Base-by-base conservation (phyloP, 2,329 filamentous ascomycete species). In the Trichoderma sp. region DNA sequence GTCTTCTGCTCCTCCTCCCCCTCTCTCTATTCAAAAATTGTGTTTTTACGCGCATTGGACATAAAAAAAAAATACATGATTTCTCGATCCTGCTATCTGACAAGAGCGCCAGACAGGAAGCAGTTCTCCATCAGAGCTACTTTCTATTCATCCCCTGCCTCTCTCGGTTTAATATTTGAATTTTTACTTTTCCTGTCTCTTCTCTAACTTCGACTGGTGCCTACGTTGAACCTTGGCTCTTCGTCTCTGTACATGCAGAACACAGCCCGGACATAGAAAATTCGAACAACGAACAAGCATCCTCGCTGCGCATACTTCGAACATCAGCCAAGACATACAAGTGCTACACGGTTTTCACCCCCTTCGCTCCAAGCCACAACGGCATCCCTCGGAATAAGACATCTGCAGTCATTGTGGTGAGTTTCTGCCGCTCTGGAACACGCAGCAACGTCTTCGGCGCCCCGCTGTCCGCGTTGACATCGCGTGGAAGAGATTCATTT, bases 241-340 rank as follows among this genome's bases (percentile, higher is more conserved):
- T 40, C 29, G 49, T n/a, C 55, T 65, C 62, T 73, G 73, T 73
- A 73, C 71, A 73, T 75, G 72, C 71, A 72, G 70, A 71, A 29
- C 70, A 73, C 60, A 67, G 61, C 58, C 49, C 66, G 68, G 71
- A 72, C 69, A 60, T 71, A n/a, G 2, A 68, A 16, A 49, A n/a
- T 14, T 5, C 66, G 58, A 61, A 33, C 62, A 37, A 47, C 49
- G n/a, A 35, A 62, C 24, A 21, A 52, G 49, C 29, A 6, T 49
- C 37, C n/a, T 19, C 56, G 14, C n/a, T 10, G 55, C 29, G 37
- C 16, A 49, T 62, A 62, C 35, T 49, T 31, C 21, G 27, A 57
- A 35, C 14, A 24, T 35, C 33, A 27, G 8, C 27, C 27, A 59
- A 43, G n/a, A 59, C 55, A 66, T 27, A 52, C 63, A 49, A 21